Conservation (phyloP, 1,284 basidiomycete genomes). For the Porogramme epimiltina region DNA sequence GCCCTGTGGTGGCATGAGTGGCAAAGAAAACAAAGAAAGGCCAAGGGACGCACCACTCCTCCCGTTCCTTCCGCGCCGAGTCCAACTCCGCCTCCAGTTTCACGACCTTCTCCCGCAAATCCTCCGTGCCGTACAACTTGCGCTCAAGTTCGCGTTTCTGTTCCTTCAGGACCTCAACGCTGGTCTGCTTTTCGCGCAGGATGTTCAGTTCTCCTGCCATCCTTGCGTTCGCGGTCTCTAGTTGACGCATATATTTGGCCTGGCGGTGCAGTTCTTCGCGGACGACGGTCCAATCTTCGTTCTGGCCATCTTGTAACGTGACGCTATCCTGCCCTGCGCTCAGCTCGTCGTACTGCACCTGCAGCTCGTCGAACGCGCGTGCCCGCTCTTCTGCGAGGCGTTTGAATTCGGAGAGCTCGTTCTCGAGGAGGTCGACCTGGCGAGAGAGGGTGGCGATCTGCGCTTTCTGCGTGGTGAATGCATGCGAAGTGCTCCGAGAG, state of each 20-base stretch:
- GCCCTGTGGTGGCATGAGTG: conserved; percentile 36
- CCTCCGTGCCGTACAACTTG: conserved; percentile 54
- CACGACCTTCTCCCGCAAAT: conserved; percentile 57
- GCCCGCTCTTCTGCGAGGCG: conserved; percentile 44
- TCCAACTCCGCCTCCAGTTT: conserved; percentile 65
- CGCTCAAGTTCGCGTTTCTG: conserved; percentile 70
- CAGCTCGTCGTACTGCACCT: conserved; percentile 49
- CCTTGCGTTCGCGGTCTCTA: conserved; percentile 67
- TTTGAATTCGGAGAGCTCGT: conserved; percentile 44
- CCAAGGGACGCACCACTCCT: conserved; percentile 46
- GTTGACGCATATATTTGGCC: conserved; percentile 55
- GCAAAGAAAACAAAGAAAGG: not conserved
- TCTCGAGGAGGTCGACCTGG: conserved; percentile 45
- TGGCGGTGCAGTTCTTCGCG: conserved; percentile 67
- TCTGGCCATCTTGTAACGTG: conserved; percentile 36
- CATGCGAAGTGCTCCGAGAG: conserved; percentile 46
- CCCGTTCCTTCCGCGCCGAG: conserved; percentile 54
- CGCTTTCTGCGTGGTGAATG: conserved; percentile 47
- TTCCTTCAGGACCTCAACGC: conserved; percentile 72
- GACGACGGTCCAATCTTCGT: conserved; percentile 56
- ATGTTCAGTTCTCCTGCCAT: conserved; percentile 54
- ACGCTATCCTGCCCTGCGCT: conserved; percentile 28
- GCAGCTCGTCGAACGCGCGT: conserved; percentile 43
- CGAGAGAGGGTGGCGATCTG: conserved; percentile 48
- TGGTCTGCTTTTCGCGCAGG: conserved; percentile 56